Evolutionary conservation across 371 early-diverging fungal genomes (phyloP).

Genomic region (Lichtheimia ornata): DNA sequence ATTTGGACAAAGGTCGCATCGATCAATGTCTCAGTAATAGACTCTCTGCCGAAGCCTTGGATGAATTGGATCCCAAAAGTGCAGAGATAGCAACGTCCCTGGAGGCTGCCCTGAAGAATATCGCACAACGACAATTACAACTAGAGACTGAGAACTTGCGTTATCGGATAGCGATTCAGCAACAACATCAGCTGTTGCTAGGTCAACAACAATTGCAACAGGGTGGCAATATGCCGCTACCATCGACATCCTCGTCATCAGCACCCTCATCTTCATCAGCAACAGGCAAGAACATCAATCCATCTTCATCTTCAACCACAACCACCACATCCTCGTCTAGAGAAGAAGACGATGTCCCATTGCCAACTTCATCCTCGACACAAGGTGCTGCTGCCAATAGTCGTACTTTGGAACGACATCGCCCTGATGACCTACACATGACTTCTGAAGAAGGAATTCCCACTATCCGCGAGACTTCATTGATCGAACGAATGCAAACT

Average conservation of each 20-base stretch:
- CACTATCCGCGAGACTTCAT: conserved; percentile 15
- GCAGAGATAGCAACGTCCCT: conserved; percentile 22
- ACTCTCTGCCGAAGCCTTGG: conserved; percentile 5
- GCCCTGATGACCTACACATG: conserved; percentile 6
- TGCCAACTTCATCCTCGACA: conserved; percentile 1
- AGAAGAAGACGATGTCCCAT: conserved; percentile 11
- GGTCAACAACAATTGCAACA: conserved; percentile 14
- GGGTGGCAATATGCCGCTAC: neutral
- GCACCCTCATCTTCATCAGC: conserved; percentile 6
- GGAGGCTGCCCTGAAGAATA: conserved; percentile 33
- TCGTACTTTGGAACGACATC: no score
- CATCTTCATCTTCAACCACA: neutral
- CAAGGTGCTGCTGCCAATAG: neutral
- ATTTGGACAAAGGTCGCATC: conserved; percentile 31
- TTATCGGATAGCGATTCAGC: conserved; percentile 38
- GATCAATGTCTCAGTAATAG: conserved; percentile 24
- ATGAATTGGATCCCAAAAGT: conserved; percentile 15
- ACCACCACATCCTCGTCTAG: neutral
- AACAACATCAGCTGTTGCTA: conserved; percentile 37
- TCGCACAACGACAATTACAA: conserved; percentile 40
- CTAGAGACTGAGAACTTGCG: conserved; percentile 44
- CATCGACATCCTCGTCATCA: neutral
- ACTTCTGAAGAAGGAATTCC: conserved; percentile 29
- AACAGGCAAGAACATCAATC: neutral
- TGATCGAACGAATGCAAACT: conserved; percentile 23